Conservation (phyloP, 495 filamentous ascomycete species). For the Aspergillus ellipticus region DNA sequence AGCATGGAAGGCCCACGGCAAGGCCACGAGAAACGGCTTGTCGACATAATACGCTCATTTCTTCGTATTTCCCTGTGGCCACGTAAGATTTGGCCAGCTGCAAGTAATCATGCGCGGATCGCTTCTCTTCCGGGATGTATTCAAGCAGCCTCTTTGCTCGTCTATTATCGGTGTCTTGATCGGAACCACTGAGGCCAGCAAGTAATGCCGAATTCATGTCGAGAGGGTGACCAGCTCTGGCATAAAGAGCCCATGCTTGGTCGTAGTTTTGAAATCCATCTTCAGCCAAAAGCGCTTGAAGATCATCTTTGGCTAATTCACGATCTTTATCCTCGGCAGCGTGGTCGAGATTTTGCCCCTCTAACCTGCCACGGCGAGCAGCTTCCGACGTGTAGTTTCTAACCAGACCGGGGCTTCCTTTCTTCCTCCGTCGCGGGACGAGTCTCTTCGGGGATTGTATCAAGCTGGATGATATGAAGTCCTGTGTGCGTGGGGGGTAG, state of each 20-base stretch:
- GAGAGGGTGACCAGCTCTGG: conserved; percentile 25
- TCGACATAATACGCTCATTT: conserved; percentile 29
- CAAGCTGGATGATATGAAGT: conserved; percentile 20
- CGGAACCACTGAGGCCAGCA: conserved; percentile 36
- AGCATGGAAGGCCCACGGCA: conserved; percentile 12
- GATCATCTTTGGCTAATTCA: conserved; percentile 10
- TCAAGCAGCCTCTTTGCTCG: conserved; percentile 42
- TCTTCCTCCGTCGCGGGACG: conserved; percentile 29
- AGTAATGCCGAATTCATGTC: conserved; percentile 30
- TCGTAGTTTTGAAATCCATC: conserved; percentile 21
- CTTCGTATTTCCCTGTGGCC: conserved; percentile 8
- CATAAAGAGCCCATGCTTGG: conserved; percentile 35
- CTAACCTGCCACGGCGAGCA: conserved; percentile 6
- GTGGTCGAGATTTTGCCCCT: background rate
- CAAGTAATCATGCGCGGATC: conserved; percentile 36
- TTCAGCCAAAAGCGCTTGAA: conserved; percentile 19
- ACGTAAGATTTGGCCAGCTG: conserved; percentile 29
- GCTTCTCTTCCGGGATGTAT: conserved; percentile 25
- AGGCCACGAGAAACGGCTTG: conserved; percentile 24
- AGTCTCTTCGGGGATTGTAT: conserved; percentile 24
- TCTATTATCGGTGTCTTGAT: conserved; percentile 28
- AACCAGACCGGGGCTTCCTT: conserved; percentile 15
- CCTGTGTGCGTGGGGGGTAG: conserved; percentile 31
- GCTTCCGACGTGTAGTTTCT: conserved; percentile 31
- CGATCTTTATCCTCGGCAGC: background rate